Evolutionary conservation across 1,284 basidiomycete genomes (phyloP), one percentile per base, ranked within the genome.

Genomic region (Volvariella surrecta): DNA sequence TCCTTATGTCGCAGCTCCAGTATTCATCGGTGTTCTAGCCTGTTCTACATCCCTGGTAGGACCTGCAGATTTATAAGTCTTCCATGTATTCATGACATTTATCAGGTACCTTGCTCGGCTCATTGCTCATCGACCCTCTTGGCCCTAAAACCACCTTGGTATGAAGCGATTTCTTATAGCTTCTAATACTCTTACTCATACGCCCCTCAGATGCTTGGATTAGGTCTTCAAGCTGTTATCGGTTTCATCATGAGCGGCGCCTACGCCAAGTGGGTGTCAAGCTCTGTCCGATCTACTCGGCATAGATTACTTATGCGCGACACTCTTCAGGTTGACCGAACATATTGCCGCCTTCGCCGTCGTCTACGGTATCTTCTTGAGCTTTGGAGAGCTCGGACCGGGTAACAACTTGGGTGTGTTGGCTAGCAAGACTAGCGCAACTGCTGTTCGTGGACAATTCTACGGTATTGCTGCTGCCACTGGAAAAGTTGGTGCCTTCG

Each of bases 401-500:
- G 88, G 87, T 37, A 90, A 91, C 63, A 82, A 79, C 50, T 66
- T 89, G 30, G 86, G 85, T 50, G 70, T 93, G 28, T 70, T 94
- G 47, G 90, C 90, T 4, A 71, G 79, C 45, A 94, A 94, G 66
- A 76, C 72, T 2, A 81, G 85, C 44, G 88, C 90, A 1, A 92
- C 89, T 0, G 88, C 88, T 16, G 73, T 90, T 39, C 82, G 91
- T 51, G 90, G 89, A 1, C 85, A 92, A 48, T 85, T 84, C 60
- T 95, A 92, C 57, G 89, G 87, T 21, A 55, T 79, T 37, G 89
- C 89, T 2, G 93, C 93, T 37, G 93, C 91, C 2, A 59, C 90
- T 31, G 94, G 93, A n/a, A 97, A 96, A 63, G 57, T 90, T 37
- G 89, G 89, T 20, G 90, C 90, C 3, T 92, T 93, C 60, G 76